These are phyloP conservation scores for Colletotrichum falcatum DNA, from an alignment of 2,329 filamentous ascomycete genomes.

Conservation along the genomic window DNA sequence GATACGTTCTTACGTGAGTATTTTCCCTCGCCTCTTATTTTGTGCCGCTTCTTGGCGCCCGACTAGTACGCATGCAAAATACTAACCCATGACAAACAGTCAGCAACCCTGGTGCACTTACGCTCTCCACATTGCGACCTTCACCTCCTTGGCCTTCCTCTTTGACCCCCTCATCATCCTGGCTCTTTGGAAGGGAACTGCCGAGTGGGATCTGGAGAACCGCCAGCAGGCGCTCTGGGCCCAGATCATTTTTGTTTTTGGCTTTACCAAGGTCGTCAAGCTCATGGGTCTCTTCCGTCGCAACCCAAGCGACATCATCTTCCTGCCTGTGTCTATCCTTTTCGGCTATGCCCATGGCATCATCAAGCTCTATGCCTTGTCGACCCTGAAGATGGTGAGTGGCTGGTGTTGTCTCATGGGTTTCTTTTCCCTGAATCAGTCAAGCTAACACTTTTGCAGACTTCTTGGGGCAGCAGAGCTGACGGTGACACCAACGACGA, in stretches of 20 bases:
- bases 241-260: conserved; percentile 80
- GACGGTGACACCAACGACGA: conserved; percentile 89
- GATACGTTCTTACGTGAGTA: conserved; percentile 88
- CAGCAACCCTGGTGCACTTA: conserved; percentile 95
- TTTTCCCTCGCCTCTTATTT: conserved; percentile 44
- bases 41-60: background rate
- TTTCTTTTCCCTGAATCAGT: background rate
- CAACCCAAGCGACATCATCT: conserved; percentile 83
- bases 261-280: conserved; percentile 91
- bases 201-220: conserved; percentile 65
- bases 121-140: conserved; percentile 90
- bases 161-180: conserved; percentile 80
- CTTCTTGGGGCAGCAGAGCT: conserved; percentile 93
- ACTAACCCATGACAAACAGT: conserved; percentile 60
- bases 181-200: conserved; percentile 76
- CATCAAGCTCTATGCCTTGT: conserved; percentile 90
- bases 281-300: conserved; percentile 86
- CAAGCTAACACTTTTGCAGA: conserved; percentile 64
- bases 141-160: conserved; percentile 87
- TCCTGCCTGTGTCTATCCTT: conserved; percentile 84
- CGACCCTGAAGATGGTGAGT: conserved; percentile 86
- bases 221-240: conserved; percentile 69
- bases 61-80: conserved; percentile 23
- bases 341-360: conserved; percentile 95
- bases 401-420: conserved; percentile 31